A percentile compares a stretch with the other conserved stretches of the same genome.
Evolutionary conservation across 371 early-diverging fungal species (phyloP).

Genomic region (Actinomucor elegans): DNA sequence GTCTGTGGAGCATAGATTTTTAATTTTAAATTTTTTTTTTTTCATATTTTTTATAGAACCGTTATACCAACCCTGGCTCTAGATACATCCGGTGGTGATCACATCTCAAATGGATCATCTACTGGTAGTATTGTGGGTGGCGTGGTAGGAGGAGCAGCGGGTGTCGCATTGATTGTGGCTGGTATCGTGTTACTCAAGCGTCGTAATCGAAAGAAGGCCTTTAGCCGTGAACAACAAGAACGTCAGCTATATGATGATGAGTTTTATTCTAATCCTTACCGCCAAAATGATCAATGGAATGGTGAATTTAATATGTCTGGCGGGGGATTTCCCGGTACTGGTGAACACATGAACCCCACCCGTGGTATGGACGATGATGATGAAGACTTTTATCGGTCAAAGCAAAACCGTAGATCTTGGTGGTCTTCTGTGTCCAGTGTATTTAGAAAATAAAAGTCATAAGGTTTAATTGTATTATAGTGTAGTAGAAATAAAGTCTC

Average conservation of each 20-base stretch:
- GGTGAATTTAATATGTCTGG: conserved; percentile 13
- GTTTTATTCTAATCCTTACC: conserved; percentile 28
- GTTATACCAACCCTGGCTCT: conserved; percentile 29
- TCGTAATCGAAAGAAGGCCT: conserved; percentile 10
- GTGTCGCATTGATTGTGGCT: conserved; percentile 27
- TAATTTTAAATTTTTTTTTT: neutral
- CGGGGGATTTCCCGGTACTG: conserved; percentile 23
- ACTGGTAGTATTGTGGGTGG: conserved; percentile 26
- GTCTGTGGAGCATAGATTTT: too few relatives aligned
- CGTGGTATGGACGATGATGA: conserved; percentile 13
- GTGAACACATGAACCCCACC: conserved; percentile 12
- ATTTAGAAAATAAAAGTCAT: conserved; percentile 7
- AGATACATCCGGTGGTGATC: conserved; percentile 1
- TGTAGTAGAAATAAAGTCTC: too few relatives aligned
- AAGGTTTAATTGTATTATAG: neutral
- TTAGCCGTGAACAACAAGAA: conserved; percentile 13
- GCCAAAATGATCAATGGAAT: conserved; percentile 22
- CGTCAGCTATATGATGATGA: conserved; percentile 27
- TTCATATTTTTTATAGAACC: conserved; percentile 14
- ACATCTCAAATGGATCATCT: neutral
- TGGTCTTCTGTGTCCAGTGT: conserved; percentile 16
- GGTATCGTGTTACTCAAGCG: conserved; percentile 19
- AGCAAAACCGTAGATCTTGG: conserved; percentile 15
- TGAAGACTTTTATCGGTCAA: conserved; percentile 15
- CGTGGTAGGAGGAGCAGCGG: conserved; percentile 32